Evolutionary conservation across 345 rosid genomes (phyloP).

Genomic region (Tarenaya hassleriana): DNA sequence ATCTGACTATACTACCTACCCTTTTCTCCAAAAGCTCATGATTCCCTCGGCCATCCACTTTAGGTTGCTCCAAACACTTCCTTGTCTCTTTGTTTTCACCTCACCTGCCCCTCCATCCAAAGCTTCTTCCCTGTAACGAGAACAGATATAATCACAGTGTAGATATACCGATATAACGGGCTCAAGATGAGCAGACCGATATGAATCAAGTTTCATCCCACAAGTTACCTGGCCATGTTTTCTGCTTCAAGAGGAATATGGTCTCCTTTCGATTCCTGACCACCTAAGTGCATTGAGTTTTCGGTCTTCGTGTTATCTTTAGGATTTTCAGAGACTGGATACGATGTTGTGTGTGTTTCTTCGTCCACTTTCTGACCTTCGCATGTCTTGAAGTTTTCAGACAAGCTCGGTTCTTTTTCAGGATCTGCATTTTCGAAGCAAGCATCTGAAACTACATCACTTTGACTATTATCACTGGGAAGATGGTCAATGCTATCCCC

Average conservation of each 20-base stretch:
- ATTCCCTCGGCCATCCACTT: constrained; percentile 22
- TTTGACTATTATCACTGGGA: neutral
- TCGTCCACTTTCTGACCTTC: no score
- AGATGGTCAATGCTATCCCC: neutral
- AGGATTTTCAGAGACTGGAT: no score
- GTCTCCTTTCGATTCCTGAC: constrained; percentile 17
- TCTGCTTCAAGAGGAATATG: neutral
- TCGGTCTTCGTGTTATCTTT: neutral
- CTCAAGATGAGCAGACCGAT: neutral
- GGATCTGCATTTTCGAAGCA: constrained; percentile 2
- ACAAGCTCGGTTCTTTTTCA: neutral
- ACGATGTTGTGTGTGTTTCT: no score
- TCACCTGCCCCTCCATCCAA: neutral
- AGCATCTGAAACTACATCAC: neutral
- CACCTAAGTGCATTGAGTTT: constrained; percentile 1
- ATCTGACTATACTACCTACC: constrained; percentile 7
- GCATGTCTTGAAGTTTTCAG: no score
- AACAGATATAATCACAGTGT: constrained; percentile 9
- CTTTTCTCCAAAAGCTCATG: constrained; percentile 19
- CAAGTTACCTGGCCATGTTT: neutral
- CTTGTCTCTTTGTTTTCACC: constrained; percentile 7
- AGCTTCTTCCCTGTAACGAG: constrained; percentile 17
- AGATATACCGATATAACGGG: neutral
- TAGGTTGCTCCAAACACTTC: constrained; percentile 28
- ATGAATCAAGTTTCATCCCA: constrained; percentile 5